Evolutionary conservation across 345 rosid species (phyloP).

Genomic region (Eucalyptus curtisii): DNA sequence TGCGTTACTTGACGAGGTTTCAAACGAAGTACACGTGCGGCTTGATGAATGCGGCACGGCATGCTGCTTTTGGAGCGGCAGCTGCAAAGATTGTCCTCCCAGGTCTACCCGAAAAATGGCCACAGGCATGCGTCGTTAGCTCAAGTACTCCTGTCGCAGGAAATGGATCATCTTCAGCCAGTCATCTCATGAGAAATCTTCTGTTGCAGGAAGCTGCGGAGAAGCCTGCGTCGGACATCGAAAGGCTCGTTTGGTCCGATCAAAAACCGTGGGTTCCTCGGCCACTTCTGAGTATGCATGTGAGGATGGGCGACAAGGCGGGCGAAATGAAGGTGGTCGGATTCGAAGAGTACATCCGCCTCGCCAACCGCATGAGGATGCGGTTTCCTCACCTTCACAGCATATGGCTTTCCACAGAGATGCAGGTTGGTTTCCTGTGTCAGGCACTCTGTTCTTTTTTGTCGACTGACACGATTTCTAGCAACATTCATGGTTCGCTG

Average conservation of each 20-base stretch:
- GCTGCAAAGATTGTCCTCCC: slow-evolving; percentile 58
- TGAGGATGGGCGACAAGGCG: slow-evolving; percentile 98
- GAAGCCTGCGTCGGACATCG: slow-evolving; percentile 35
- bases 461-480: not conserved
- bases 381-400: slow-evolving; percentile 57
- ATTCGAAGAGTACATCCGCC: slow-evolving; percentile 58
- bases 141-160: not conserved
- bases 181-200: not conserved
- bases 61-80: slow-evolving; percentile 73
- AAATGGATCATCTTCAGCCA: not conserved
- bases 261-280: slow-evolving; percentile 77
- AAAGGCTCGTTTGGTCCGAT: slow-evolving; percentile 65
- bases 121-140: slow-evolving; percentile 18
- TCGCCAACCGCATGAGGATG: slow-evolving; percentile 43
- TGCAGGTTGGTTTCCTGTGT: slow-evolving; percentile 40
- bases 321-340: slow-evolving; percentile 81
- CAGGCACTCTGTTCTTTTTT: not conserved
- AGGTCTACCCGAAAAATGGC: slow-evolving; percentile 34
- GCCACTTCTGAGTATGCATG: slow-evolving; percentile 89
- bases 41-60: slow-evolving; percentile 65
- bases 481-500: not conserved
- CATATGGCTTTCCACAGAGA: slow-evolving; percentile 92
- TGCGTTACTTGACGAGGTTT: slow-evolving; percentile 80
- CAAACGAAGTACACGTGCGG: slow-evolving; percentile 63
- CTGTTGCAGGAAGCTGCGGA: slow-evolving; percentile 9